A percentile compares a stretch with the other conserved stretches of the same genome.
These are phyloP conservation scores for Penicillium odoratum DNA, from an alignment of 495 filamentous ascomycete species.

Conservation along the genomic window DNA sequence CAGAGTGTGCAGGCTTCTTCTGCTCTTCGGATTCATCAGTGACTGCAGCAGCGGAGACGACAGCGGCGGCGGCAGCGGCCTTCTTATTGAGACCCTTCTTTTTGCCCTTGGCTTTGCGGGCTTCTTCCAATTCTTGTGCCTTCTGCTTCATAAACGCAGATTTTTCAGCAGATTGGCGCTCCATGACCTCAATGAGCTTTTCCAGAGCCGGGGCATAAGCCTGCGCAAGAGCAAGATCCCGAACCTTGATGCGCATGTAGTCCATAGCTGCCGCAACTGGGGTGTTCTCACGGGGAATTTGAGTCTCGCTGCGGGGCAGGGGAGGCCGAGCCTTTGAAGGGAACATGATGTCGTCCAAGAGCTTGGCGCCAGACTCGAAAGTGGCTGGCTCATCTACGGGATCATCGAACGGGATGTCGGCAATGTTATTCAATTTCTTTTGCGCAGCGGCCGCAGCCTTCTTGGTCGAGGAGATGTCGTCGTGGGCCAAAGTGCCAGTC, in stretches of 20 bases:
- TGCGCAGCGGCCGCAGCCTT: slow-evolving; percentile 13
- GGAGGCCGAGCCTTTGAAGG: slow-evolving; percentile 5
- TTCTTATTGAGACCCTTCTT: slow-evolving; percentile 23
- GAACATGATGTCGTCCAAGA: slow-evolving; percentile 27
- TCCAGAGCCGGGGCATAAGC: slow-evolving; percentile 70
- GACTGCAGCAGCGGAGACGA: slow-evolving; percentile 7
- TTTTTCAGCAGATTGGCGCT: slow-evolving; percentile 25
- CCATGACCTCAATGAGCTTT: slow-evolving; percentile 58
- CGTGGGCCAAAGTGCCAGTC: slow-evolving; percentile 15
- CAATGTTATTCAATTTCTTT: slow-evolving; percentile 13
- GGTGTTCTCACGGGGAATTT: slow-evolving; percentile 15
- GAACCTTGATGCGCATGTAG: slow-evolving; percentile 78
- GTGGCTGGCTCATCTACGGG: slow-evolving; percentile 20
- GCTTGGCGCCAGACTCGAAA: slow-evolving; percentile 7
- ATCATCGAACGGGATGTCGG: slow-evolving; percentile 36
- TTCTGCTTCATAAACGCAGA: slow-evolving; percentile 19
- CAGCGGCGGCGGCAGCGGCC: slow-evolving; percentile 11
- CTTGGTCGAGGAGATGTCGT: slow-evolving; percentile 18
- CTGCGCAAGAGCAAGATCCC: slow-evolving; percentile 77
- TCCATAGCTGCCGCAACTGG: slow-evolving; percentile 84
- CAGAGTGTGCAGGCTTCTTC: slow-evolving; percentile 17
- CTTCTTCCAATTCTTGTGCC: slow-evolving; percentile 24
- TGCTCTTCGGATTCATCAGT: slow-evolving; percentile 7
- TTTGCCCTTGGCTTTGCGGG: slow-evolving; percentile 27
- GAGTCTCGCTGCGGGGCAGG: slow-evolving; percentile 7